Conservation (phyloP, 352 stramenopile genomes). For the Globisporangium emineosum region DNA sequence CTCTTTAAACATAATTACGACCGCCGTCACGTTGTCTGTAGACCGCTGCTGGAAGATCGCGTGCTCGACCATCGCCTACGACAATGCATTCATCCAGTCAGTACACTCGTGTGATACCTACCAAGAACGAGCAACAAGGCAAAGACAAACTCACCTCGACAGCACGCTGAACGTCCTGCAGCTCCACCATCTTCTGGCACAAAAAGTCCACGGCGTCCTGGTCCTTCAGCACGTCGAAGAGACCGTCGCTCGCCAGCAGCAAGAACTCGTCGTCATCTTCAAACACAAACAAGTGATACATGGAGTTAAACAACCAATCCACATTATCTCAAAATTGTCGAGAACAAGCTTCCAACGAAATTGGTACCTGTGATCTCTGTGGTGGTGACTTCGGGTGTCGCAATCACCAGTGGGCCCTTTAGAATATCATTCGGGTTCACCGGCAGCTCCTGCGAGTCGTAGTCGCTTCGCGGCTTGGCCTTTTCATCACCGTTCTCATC, state of each 20-base stretch:
- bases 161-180: slow-evolving; percentile 72
- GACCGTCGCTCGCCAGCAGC: slow-evolving; percentile 70
- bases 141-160: slow-evolving; percentile 76
- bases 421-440: slow-evolving; percentile 86
- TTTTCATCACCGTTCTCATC: neutral
- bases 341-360: neutral
- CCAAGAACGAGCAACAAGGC: too few relatives aligned
- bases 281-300: neutral
- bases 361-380: slow-evolving; percentile 55
- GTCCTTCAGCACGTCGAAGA: slow-evolving; percentile 84
- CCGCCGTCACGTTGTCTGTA: slow-evolving; percentile 82
- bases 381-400: slow-evolving; percentile 71
- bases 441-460: slow-evolving; percentile 70
- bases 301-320: slow-evolving; percentile 1
- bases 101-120: too few relatives aligned
- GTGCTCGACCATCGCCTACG: slow-evolving; percentile 77
- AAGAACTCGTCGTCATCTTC: slow-evolving; percentile 77
- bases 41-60: slow-evolving; percentile 84
- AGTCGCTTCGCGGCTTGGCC: slow-evolving; percentile 62
- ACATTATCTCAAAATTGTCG: neutral
- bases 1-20: slow-evolving; percentile 84
- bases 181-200: slow-evolving; percentile 59
- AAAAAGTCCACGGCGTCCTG: slow-evolving; percentile 81
- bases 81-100: too few relatives aligned
- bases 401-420: slow-evolving; percentile 78